phyloP scores from a whole-genome alignment of 1,139 yeast species.

The Blastobotrys serpentis region DNA sequence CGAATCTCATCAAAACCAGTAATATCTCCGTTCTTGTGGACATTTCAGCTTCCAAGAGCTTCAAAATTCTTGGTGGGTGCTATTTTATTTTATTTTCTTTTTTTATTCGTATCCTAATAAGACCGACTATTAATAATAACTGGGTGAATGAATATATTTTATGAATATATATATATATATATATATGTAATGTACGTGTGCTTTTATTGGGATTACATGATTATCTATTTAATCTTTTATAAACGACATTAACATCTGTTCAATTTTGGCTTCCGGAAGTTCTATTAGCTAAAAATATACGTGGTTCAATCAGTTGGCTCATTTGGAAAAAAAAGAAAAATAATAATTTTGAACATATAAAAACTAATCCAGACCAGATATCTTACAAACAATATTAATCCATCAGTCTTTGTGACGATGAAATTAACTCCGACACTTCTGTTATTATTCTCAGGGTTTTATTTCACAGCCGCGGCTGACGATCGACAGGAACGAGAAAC shows the following conservation, averaged over 20 bases:
- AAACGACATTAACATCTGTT: neutral
- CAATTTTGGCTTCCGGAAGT: no score
- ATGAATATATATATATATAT: neutral
- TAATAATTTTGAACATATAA: no score
- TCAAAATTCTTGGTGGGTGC: neutral
- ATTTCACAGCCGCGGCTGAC: no score
- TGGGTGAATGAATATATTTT: neutral
- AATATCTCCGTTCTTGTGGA: neutral
- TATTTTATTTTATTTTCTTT: slow-evolving; percentile 2
- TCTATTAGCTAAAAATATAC: no score
- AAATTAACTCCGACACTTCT: neutral
- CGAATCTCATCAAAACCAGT: slow-evolving; percentile 8
- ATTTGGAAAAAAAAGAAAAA: no score
- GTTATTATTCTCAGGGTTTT: neutral
- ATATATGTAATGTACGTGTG: no score
- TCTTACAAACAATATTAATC: no score
- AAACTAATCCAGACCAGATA: no score
- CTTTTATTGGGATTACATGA: no score
- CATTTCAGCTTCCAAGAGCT: no score
- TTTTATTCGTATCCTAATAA: neutral
- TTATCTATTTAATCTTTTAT: neutral
- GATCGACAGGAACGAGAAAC: neutral
- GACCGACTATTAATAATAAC: neutral
- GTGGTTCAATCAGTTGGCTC: no score
- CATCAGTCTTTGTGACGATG: no score